phyloP scores from a whole-genome alignment of 495 filamentous ascomycete species.

The Penicillium salamii region DNA sequence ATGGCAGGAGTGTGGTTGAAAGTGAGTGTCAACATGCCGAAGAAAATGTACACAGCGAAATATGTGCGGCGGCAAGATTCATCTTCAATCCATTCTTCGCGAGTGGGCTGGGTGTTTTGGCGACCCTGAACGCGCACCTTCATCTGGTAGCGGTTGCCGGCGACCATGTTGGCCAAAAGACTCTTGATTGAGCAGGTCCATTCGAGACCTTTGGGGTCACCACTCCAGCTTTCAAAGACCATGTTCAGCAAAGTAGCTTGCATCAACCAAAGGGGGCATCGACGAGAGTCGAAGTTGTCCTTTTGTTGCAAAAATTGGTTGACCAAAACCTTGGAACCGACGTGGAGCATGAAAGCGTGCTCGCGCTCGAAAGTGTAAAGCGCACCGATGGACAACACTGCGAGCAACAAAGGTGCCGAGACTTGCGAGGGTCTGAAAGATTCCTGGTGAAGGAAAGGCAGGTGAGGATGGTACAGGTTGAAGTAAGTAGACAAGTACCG shows the following conservation, averaged over 20 bases:
- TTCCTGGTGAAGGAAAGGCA: slow-evolving; percentile 92
- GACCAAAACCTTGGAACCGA: slow-evolving; percentile 93
- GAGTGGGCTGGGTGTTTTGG: slow-evolving; percentile 69
- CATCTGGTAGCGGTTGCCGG: slow-evolving; percentile 92
- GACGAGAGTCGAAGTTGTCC: slow-evolving; percentile 97
- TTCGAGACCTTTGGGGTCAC: slow-evolving; percentile 93
- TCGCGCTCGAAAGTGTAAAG: slow-evolving; percentile 97
- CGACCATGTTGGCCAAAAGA: slow-evolving; percentile 96
- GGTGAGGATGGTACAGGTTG: slow-evolving; percentile 92
- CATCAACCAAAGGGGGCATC: slow-evolving; percentile 97
- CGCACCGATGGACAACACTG: slow-evolving; percentile 92
- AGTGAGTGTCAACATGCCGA: slow-evolving; percentile 89
- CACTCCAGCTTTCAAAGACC: slow-evolving; percentile 99
- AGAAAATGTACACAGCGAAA: slow-evolving; percentile 99
- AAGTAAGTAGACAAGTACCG: slow-evolving; percentile 94
- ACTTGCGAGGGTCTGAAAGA: slow-evolving; percentile 79
- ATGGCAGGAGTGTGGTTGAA: slow-evolving; percentile 98
- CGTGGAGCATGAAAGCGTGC: slow-evolving; percentile 93
- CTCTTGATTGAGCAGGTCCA: slow-evolving; percentile 99
- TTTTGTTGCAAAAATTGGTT: slow-evolving; percentile 97
- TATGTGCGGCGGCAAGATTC: slow-evolving; percentile 96
- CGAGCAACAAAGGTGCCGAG: slow-evolving; percentile 79
- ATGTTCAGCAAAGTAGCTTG: slow-evolving; percentile 95
- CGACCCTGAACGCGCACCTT: slow-evolving; percentile 88
- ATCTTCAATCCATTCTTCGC: slow-evolving; percentile 94